Evolutionary conservation across 139 green algal genomes (phyloP), one percentile per base, ranked within the genome.

Genomic region (Penium margaritaceum): DNA sequence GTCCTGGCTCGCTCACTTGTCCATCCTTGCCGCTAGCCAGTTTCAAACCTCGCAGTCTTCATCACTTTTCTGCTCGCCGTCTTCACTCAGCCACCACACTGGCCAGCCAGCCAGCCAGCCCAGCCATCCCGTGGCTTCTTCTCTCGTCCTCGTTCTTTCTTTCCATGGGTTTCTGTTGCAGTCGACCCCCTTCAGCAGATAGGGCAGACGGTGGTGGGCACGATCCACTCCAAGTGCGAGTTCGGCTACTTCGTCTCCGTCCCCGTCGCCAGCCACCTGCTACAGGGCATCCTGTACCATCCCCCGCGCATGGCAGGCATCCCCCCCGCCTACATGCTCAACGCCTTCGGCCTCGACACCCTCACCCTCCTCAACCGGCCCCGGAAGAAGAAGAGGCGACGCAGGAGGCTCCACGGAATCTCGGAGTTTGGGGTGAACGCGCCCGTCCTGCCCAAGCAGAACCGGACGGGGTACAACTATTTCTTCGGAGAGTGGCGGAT

Each of bases 141-240:
- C n/a, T n/a, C n/a, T 51, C 41, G 9, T 51, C 9, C 41, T 51
- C 9, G 41, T 51, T 51, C 41, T 51, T 51, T 12, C 12, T 51
- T 51, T 51, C 41, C 41, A 9, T 51, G 41, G 9, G 9, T 51
- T 9, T 70, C 15, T 35, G 61, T 12, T 70, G 62, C 62, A 70
- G 62, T 17, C 12, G 62, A 70, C 15, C 62, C 62, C 9, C 6
- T 5, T 19, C 6, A 27, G 9, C 21, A 66, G 30, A 74, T 78
- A 39, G 71, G 71, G 4, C 71, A 77, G 12, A 34, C 33, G 15
- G 68, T 78, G 14, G 35, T 65, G 19, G 71, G 71, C n/a, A 29
- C 27, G 27, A 78, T 78, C 29, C 41, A 77, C 21, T 61, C 71
- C 35, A 78, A 78, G 38, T 78, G 38, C 24, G 71, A 78, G 17